Evolutionary conservation across 345 rosid species (phyloP).

Genomic region (Camelina sativa): DNA sequence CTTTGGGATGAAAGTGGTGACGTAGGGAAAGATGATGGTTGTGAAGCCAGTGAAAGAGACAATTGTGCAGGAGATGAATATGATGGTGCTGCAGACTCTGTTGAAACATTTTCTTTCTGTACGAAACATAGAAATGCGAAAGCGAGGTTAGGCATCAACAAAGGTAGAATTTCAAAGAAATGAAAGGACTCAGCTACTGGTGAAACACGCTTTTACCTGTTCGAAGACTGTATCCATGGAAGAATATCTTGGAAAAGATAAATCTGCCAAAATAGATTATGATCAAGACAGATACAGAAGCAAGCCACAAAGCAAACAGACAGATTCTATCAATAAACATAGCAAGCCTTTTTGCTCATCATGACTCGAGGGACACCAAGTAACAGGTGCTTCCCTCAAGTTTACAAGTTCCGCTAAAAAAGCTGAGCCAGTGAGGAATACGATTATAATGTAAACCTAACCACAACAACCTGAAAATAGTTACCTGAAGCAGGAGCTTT

Average conservation of each 20-base stretch:
- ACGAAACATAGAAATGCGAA: constrained; percentile 3
- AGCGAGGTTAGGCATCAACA: constrained; percentile 24
- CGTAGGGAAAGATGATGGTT: constrained; percentile 57
- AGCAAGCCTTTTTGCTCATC: not conserved
- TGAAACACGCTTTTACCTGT: constrained; percentile 59
- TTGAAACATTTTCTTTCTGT: constrained; percentile 54
- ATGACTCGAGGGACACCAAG: constrained; percentile 22
- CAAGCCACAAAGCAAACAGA: constrained; percentile 29
- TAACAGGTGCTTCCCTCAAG: constrained; percentile 13
- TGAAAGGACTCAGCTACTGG: constrained; percentile 9
- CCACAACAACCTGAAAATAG: not conserved
- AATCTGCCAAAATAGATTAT: constrained; percentile 55
- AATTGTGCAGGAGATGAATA: constrained; percentile 59
- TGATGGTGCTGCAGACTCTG: constrained; percentile 56
- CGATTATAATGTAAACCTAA: not conserved
- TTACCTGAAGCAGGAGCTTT: constrained; percentile 91
- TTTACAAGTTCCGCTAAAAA: constrained; percentile 1
- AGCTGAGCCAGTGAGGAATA: not conserved
- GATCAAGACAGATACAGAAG: constrained; percentile 21
- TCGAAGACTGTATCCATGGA: constrained; percentile 65
- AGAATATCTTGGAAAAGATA: constrained; percentile 63
- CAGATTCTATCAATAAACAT: constrained; percentile 1
- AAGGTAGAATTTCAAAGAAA: not conserved
- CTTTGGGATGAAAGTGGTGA: constrained; percentile 61
- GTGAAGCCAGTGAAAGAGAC: constrained; percentile 69